Base-by-base conservation (phyloP, 768 basidiomycete species). In the Hortiboletus flavorubellus region DNA sequence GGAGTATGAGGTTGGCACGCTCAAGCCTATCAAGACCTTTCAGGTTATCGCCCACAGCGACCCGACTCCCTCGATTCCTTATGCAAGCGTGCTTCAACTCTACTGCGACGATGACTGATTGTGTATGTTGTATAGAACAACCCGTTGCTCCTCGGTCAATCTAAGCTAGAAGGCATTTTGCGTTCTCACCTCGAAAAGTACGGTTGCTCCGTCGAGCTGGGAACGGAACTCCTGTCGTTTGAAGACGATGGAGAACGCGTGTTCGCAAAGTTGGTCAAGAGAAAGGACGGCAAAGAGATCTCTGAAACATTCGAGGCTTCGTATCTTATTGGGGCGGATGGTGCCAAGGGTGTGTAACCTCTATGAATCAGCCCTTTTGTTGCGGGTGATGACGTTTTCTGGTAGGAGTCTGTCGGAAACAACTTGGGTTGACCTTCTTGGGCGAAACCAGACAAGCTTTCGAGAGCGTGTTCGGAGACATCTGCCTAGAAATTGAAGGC, bases 181-280 rank as follows among this genome's bases (percentile, higher is more conserved):
- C 46, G 63, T 35, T 47, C 46, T 30, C 64, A 60, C 42, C 54
- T 68, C 18, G 60, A 60, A 31, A 63, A 62, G 9, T 54, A 61
- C 8, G 60, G 57, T 0, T 72, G 70, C 47, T 40, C 39, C 14
- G 70, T 81, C 14, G 79, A 83, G 56, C 51, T 75, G n/a, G 75
- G 73, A 15, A 77, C 76, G 2, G 77, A 78, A 52, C 72, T 83
- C 8, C 39, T 63, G n/a, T 75, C 75, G 0, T 76, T 83, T 42
- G 65, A 72, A 47, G 76, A 81, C 52, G 57, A 60, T 9, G 64
- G 67, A 2, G 68, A 72, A 33, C 56, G 56, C 31, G 75, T 81
- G 8, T 57, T 66, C 11, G 79, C 74, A 8, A 69, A 69, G 12
- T 53, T 81, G 5, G 35, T 71, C 29, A 65, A 69, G 51, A 60